Evolutionary conservation across 139 green algal genomes (phyloP).

Genomic region (Coccomyxa sp.): DNA sequence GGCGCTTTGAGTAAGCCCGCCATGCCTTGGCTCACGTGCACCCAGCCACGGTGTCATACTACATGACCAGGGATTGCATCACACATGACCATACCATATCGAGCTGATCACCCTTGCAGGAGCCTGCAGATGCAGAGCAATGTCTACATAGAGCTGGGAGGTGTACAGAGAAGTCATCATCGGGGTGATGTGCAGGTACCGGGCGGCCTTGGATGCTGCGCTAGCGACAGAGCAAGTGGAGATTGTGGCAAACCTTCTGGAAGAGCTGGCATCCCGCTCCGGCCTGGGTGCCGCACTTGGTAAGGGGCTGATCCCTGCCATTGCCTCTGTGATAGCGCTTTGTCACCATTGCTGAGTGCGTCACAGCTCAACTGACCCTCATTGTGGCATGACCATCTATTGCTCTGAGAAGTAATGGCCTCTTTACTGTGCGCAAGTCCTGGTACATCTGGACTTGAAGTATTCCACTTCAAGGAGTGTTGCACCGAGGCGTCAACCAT

Average conservation of each 20-base stretch:
- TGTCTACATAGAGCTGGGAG: too few species aligned
- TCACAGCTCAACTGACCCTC: not conserved
- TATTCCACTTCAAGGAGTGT: too few species aligned
- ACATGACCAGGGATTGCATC: not conserved
- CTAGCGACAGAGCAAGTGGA: conserved; percentile 51
- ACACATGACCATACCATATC: not conserved
- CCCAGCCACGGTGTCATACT: too few species aligned
- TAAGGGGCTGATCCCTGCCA: not conserved
- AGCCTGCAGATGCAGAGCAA: too few species aligned
- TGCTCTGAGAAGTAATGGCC: not conserved
- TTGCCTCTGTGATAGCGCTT: not conserved
- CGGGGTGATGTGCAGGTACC: conserved; percentile 46
- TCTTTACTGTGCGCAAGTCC: not conserved
- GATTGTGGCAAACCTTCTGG: conserved; percentile 75
- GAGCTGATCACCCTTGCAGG: too few species aligned
- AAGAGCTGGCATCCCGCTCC: conserved; percentile 68
- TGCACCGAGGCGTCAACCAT: too few species aligned
- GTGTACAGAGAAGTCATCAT: too few species aligned
- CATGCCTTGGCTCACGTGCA: too few species aligned
- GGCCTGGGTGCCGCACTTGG: conserved; percentile 60
- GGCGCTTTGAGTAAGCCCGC: conserved; percentile 44
- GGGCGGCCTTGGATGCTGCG: conserved; percentile 77
- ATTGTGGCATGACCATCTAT: not conserved
- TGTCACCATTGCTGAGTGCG: not conserved
- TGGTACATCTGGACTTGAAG: too few species aligned